A percentile compares a stretch with the other conserved stretches of the same genome.
phyloP scores from a whole-genome alignment of 1,284 basidiomycete genomes.

The Takashimella koratensis region DNA sequence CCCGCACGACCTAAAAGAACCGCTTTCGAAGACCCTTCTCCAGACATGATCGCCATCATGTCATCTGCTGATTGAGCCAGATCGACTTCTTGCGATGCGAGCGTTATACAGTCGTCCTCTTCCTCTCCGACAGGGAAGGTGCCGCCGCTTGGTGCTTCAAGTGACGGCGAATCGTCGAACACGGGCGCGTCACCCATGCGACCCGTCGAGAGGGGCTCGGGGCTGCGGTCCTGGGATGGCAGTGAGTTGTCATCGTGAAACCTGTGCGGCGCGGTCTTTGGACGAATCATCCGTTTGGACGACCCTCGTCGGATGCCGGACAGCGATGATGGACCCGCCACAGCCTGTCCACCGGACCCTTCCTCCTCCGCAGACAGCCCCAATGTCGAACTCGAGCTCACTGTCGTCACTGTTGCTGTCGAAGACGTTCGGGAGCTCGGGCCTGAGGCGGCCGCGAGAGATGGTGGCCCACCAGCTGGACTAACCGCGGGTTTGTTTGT shows the following conservation, averaged over 20 bases:
- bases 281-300: neutral
- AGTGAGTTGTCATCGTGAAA: neutral
- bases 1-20: neutral
- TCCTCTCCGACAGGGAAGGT: too few relatives aligned
- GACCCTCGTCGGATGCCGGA: neutral
- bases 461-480: neutral
- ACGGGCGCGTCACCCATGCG: neutral
- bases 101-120: neutral
- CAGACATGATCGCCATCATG: neutral
- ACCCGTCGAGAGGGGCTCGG: neutral
- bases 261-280: neutral
- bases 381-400: neutral
- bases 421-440: neutral
- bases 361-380: neutral
- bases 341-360: neutral
- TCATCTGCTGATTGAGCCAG: neutral
- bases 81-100: neutral
- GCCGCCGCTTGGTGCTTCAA: too few relatives aligned
- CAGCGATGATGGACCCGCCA: neutral
- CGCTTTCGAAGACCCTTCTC: neutral
- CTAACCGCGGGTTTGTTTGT: constrained; percentile 2
- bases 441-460: neutral
- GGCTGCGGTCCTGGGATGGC: neutral
- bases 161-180: neutral
- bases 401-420: neutral